phyloP scores from a whole-genome alignment of 805 yeast species.

The Crinitomyces ghanaensis region DNA sequence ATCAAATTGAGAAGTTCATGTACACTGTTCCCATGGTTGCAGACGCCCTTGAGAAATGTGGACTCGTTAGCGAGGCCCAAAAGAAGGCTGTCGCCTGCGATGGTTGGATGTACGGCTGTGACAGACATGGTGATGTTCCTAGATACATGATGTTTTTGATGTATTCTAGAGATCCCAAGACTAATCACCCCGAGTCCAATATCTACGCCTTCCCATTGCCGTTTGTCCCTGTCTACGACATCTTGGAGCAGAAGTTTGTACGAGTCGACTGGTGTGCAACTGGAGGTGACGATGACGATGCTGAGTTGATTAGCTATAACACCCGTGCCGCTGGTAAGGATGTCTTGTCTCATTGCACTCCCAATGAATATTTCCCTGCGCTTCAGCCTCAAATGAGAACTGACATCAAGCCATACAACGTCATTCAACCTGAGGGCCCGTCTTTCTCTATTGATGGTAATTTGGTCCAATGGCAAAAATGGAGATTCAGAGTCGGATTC shows the following conservation, averaged over 20 bases:
- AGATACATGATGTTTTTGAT: constrained; percentile 54
- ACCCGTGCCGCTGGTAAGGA: constrained; percentile 47
- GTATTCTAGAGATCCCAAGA: constrained; percentile 61
- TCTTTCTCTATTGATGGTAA: constrained; percentile 47
- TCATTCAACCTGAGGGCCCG: constrained; percentile 83
- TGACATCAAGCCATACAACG: constrained; percentile 58
- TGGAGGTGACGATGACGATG: constrained; percentile 54
- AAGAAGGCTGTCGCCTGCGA: constrained; percentile 41
- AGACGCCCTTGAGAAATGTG: constrained; percentile 57
- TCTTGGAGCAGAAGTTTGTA: constrained; percentile 46
- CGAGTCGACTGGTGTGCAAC: constrained; percentile 69
- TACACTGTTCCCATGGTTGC: constrained; percentile 40
- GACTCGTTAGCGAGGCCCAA: constrained; percentile 22
- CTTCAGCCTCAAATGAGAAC: constrained; percentile 26
- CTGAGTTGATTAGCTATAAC: constrained; percentile 31
- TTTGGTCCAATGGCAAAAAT: constrained; percentile 68
- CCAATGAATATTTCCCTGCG: constrained; percentile 31
- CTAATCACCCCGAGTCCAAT: constrained; percentile 25
- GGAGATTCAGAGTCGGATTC: constrained; percentile 65
- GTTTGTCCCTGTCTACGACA: constrained; percentile 68
- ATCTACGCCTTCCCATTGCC: constrained; percentile 54
- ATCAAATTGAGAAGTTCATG: constrained; percentile 37
- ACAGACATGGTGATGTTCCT: constrained; percentile 34
- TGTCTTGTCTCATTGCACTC: constrained; percentile 29
- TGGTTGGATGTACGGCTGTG: constrained; percentile 85